Base-by-base conservation (phyloP, 768 basidiomycete genomes). In the Tulasnella sp. region DNA sequence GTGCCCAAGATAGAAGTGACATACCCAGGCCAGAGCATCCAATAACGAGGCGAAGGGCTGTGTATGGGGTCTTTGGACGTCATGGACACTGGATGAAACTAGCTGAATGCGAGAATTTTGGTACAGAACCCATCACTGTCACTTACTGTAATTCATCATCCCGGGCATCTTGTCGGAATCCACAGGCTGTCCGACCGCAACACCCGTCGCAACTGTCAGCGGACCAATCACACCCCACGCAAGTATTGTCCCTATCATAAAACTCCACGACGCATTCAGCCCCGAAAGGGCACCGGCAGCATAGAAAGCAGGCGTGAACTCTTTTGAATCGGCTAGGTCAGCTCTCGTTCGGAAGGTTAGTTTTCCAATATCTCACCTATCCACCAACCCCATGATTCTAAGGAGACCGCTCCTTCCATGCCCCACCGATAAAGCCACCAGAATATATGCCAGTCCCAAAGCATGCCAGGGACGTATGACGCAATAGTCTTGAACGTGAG, bases 401-500 rank as follows among this genome's bases (percentile, higher is more conserved):
- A 17, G 12, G 40, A 14, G 2, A 57, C n/a, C 1, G 41, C 23
- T 21, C 42, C 25, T n/a, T 46, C 32, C 31, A 45, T 34, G n/a
- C 55, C 55, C 23, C 45, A 12, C 35, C 32, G 31, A 23, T 27
- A 29, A 17, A 57, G 35, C 55, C 55, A 57, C 55, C 55, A 57
- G 43, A 45, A 57, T 6, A 57, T 36, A 34, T 57, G 55, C 55
- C 55, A 57, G 35, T 57, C 55, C 55, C 55, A 57, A 62, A 78
- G 71, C 31, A 82, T 62, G n/a, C 80, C 80, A 23, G 80, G 81
- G 12, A 77, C 75, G 66, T 82, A 81, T 36, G 75, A 75, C 49
- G 74, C 73, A 61, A 77, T 64, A 14, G 80, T 77, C 62, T 80
- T 79, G 67, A 69, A 76, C 23, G 71, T 61, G 63, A 83, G 78